These are phyloP conservation scores for Dactylellina sp. DNA, from an alignment of 2,329 filamentous ascomycete species.

Conservation along the genomic window DNA sequence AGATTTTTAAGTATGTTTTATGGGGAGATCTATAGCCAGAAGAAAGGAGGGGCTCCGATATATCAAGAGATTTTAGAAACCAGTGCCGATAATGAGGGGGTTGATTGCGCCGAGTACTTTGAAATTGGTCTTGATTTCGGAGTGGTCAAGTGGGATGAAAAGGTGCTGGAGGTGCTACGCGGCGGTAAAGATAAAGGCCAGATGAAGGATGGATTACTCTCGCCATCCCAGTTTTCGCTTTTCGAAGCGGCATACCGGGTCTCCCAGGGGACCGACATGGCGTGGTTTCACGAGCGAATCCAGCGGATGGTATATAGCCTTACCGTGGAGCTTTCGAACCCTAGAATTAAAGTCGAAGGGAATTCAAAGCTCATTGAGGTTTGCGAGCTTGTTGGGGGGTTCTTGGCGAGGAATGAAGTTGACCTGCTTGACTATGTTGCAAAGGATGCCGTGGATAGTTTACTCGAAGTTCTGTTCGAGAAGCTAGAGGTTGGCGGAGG, in stretches of 20 bases:
- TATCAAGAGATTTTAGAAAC: slow-evolving; percentile 14
- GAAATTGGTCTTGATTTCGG: slow-evolving; percentile 43
- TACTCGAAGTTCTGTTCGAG: slow-evolving; percentile 43
- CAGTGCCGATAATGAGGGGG: background rate
- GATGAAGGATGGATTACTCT: background rate
- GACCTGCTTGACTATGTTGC: slow-evolving; percentile 33
- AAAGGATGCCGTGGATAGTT: slow-evolving; percentile 46
- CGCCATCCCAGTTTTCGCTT: slow-evolving; percentile 12
- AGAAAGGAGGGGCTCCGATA: background rate
- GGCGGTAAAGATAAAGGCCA: background rate
- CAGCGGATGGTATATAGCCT: slow-evolving; percentile 36
- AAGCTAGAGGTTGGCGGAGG: slow-evolving; percentile 30
- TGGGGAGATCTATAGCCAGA: background rate
- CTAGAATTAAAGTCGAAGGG: background rate
- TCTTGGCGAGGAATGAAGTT: slow-evolving; percentile 31
- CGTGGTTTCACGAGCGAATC: slow-evolving; percentile 35
- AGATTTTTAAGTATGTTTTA: slow-evolving; percentile 26
- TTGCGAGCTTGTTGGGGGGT: slow-evolving; percentile 26
- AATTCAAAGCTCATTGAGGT: background rate
- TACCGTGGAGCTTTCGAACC: slow-evolving; percentile 32
- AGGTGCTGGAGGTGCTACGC: slow-evolving; percentile 10
- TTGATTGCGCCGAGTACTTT: slow-evolving; percentile 19
- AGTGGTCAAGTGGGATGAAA: slow-evolving; percentile 34
- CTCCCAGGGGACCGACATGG: slow-evolving; percentile 34
- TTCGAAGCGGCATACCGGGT: slow-evolving; percentile 42